phyloP scores from a whole-genome alignment of 768 basidiomycete species.

The Rhizopogon rudus region DNA sequence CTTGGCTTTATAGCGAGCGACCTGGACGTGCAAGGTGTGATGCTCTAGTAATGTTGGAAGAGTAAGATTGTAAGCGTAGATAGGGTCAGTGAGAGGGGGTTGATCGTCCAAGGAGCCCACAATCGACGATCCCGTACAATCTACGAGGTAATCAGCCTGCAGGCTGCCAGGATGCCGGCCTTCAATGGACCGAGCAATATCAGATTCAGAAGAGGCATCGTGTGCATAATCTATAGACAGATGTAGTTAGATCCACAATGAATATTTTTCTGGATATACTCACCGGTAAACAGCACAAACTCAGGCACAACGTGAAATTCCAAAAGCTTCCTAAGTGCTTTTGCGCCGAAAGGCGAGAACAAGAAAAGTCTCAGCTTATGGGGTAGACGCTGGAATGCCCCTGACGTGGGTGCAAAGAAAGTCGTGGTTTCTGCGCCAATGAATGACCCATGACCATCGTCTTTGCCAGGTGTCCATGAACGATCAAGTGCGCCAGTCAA shows the following conservation, averaged over 20 bases:
- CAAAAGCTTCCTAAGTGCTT: slow-evolving; percentile 47
- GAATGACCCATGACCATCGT: slow-evolving; percentile 33
- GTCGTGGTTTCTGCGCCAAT: slow-evolving; percentile 44
- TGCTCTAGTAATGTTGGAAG: slow-evolving; percentile 39
- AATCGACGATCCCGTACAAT: background rate
- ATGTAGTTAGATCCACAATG: background rate
- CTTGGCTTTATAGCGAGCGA: slow-evolving; percentile 41
- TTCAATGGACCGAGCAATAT: background rate
- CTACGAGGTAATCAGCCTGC: background rate
- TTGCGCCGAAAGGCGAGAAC: slow-evolving; percentile 55
- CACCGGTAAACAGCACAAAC: slow-evolving; percentile 45
- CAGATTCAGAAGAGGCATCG: slow-evolving; percentile 2
- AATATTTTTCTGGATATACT: slow-evolving; percentile 10
- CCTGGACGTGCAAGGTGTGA: slow-evolving; percentile 39
- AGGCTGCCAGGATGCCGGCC: background rate
- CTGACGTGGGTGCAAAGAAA: slow-evolving; percentile 51
- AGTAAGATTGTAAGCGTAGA: slow-evolving; percentile 30
- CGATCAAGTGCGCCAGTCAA: slow-evolving; percentile 43
- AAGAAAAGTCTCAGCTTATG: slow-evolving; percentile 46
- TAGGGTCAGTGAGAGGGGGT: slow-evolving; percentile 17
- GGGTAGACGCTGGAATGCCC: slow-evolving; percentile 44
- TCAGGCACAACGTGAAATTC: slow-evolving; percentile 54
- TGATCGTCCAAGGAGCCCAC: background rate
- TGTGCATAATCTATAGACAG: slow-evolving; percentile 8
- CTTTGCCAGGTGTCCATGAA: slow-evolving; percentile 33